Evolutionary conservation across 2,329 filamentous ascomycete species (phyloP), one percentile per base, ranked within the genome.

Genomic region (Nothophoma quercina): DNA sequence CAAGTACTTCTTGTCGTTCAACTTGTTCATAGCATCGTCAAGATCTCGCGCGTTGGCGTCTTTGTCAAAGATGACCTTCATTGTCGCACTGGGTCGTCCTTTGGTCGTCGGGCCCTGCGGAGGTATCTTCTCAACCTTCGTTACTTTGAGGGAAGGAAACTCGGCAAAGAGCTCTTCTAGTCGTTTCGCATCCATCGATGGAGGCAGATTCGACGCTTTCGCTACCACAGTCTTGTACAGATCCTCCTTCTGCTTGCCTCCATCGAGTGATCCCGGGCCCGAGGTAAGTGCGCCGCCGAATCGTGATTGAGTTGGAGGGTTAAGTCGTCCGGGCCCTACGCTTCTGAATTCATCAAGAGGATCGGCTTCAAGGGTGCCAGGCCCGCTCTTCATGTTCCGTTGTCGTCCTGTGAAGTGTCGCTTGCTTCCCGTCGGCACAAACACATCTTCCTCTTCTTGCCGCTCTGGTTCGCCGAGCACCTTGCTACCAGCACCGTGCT

Each of bases 1-100:
- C 21, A 73, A 44, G 40, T 73, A 73, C 23, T 64, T 69, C 55
- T 71, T 73, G 42, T 71, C 69, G 30, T 64, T 72, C 40, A 73
- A 42, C 40, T 59, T 66, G 35, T 66, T 64, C 62, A 71, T 68
- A 10, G 67, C 70, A 15, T 65, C 63, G 36, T 70, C 64, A 4
- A 73, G 58, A 40, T 71, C 65, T 36, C 62, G 51, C 28, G 63
- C 59, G 8, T 39, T 64, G 2, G 68, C 64, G 21, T 65, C 62
- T 25, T 69, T 69, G 49, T 71, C 69, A 43, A 73, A 73, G 7
- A 61, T 64, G 26, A 72, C 56, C 40, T 69, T 71, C 65, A 71
- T 69, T 3, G 65, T 55, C 22, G 56, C 61, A 7, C 64, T 63
- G 16, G 68, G 65, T 23, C 67, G 60, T 10, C 60, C 61, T 15